A percentile compares a stretch with the other conserved stretches of the same genome.
Evolutionary conservation across 768 basidiomycete genomes (phyloP).

Genomic region (Fomitopsis pulvina): DNA sequence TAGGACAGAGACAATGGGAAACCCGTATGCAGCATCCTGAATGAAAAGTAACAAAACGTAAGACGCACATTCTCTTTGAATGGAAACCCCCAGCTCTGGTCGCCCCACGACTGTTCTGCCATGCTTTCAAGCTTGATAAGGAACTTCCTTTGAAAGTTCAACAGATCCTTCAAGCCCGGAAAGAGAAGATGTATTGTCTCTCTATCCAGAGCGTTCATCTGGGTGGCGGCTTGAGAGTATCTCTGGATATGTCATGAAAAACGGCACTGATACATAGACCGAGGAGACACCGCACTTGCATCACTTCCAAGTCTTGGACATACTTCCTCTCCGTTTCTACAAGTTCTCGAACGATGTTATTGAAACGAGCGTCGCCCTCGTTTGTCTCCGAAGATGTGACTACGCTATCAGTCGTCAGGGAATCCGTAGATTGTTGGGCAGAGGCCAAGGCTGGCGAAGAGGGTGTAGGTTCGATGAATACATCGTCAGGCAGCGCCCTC

Average conservation of each 20-base stretch:
- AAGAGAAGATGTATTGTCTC: constrained; percentile 96
- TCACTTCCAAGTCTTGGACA: constrained; percentile 92
- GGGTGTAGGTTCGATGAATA: constrained; percentile 57
- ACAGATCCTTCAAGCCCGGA: constrained; percentile 86
- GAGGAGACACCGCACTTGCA: constrained; percentile 62
- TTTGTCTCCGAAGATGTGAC: constrained; percentile 36
- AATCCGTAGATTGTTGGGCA: constrained; percentile 56
- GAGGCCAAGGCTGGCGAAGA: constrained; percentile 41
- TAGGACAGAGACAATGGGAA: constrained; percentile 34
- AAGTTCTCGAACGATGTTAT: constrained; percentile 81
- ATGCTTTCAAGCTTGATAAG: constrained; percentile 85
- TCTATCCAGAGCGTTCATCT: constrained; percentile 81
- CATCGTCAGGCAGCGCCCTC: constrained; percentile 60
- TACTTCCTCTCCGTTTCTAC: constrained; percentile 95
- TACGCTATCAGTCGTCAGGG: constrained; percentile 38
- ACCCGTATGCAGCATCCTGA: constrained; percentile 30
- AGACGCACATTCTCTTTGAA: constrained; percentile 78
- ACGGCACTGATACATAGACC: constrained; percentile 1
- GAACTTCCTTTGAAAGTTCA: constrained; percentile 95
- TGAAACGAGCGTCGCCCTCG: constrained; percentile 54
- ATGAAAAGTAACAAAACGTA: constrained; percentile 14
- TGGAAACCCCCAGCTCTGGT: constrained; percentile 82
- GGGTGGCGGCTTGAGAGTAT: constrained; percentile 80
- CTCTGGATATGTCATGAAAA: constrained; percentile 42
- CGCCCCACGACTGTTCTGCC: constrained; percentile 74